Conservation (phyloP, 441 rosid genomes). For the Populus trichocarpa region DNA sequence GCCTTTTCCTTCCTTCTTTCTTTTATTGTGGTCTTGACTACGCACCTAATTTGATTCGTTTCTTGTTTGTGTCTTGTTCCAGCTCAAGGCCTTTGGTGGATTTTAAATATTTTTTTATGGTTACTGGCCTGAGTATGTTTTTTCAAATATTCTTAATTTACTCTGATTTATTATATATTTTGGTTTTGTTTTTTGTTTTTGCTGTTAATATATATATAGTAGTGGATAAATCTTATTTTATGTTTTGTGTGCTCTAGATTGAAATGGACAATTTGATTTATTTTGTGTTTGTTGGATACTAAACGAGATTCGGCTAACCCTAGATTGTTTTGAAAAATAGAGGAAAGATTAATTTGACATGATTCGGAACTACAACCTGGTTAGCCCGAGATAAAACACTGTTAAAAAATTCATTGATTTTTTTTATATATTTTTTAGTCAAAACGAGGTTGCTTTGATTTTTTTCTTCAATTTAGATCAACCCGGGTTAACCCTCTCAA, state of each 20-base stretch:
- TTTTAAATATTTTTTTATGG: neutral
- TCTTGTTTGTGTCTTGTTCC: neutral
- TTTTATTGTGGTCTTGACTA: conserved; percentile 6
- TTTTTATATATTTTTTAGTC: no score
- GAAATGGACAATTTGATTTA: rapidly evolving
- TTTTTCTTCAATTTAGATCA: no score
- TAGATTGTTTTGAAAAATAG: no score
- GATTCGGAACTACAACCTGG: rapidly evolving
- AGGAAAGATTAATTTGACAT: rapidly evolving
- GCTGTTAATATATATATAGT: neutral
- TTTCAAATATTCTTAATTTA: no score
- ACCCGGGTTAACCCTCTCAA: rapidly evolving
- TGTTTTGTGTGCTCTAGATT: no score
- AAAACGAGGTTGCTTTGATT: no score
- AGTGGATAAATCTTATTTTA: no score
- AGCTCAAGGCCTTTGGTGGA: neutral
- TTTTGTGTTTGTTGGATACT: no score
- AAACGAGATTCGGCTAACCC: rapidly evolving
- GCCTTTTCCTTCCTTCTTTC: neutral
- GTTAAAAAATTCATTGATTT: no score
- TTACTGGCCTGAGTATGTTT: neutral
- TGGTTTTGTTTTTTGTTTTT: neutral
- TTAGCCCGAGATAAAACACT: no score
- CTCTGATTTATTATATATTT: neutral
- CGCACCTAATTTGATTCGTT: conserved; percentile 23